Base-by-base conservation (phyloP, 192 early-diverging fungal genomes). In the Helicostylum pulchrum region DNA sequence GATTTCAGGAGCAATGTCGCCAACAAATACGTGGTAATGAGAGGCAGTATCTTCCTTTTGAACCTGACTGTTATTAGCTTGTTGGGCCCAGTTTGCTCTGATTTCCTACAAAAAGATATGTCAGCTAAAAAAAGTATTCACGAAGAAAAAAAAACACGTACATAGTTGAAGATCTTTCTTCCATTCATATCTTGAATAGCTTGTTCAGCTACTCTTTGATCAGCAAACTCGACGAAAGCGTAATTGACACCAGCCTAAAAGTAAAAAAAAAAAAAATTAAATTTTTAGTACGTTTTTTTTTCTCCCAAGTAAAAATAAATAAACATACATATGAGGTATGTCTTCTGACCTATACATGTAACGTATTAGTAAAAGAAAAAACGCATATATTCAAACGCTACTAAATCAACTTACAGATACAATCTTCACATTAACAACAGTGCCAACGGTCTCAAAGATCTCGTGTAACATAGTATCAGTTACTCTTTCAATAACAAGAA, bases 1-100 rank as follows among this genome's bases (percentile, higher is more conserved):
- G 61, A 96, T 87, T 65, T 95, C 94, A n/a, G 94, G 82, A 53
- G 90, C 89, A 64, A 96, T 78, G 54, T 96, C 94, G 51, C 94
- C 94, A 63, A 96, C 90, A 80, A 96, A 96, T n/a, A 96, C 80
- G 36, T 94, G 94, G 55, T 81, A 89, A 66, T 95, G 93, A 50
- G 21, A 60, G 36, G 71, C 62, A 23, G 73, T 68, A 61, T 68
- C 70, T 62, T 70, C 69, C 34, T 71, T 78, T 49, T 17, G 30
- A 17, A 65, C 58, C 52, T 30, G 49, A 64, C 36, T 66, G n/a
- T 53, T 59, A 39, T 58, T 62, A 36, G 53, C 52, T 32, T 45
- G 53, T 53, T 71, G 65, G 12, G 69, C 66, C 68, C 69, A 74
- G 50, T 71, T 71, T 5, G 67, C 72, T 53, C 70, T 70, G 31